Evolutionary conservation across 2,329 filamentous ascomycete genomes (phyloP), one percentile per base, ranked within the genome.

Genomic region (Scedosporium dehoogii): DNA sequence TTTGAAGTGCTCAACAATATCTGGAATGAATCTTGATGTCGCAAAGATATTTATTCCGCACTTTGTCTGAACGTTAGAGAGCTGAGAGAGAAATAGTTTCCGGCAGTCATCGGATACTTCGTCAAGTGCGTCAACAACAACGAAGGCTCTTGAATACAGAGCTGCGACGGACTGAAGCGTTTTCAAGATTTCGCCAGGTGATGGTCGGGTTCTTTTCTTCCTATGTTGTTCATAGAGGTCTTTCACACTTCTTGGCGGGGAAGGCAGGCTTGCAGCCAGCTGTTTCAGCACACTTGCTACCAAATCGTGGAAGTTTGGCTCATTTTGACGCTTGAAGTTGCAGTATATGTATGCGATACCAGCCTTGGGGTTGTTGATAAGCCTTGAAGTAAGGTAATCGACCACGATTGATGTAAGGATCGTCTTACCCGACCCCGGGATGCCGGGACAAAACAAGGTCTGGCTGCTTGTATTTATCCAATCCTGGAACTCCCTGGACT

Each of bases 401-500:
- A 68, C n/a, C 0, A 70, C 61, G 3, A 68, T 64, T 0, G 69
- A 66, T 0, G 65, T 63, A 21, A 69, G 42, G 1, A 70, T 63
- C 0, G 68, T 69, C 46, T 82, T 82, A 3, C 79, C 78, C 0
- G 61, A 60, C 2, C 65, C 66, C 0, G 66, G 65, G 16, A 67
- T 66, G 25, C 25, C 25, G 25, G 25, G 25, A 27, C 25, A 27
- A 27, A 27, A 27, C 25, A 27, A 27, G 5, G 68, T 74, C 23
- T 69, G 60, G 2, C 65, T 67, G 1, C 62, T 42, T 0, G 59
- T 48, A 1, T 62, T 44, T 0, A 70, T 0, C 75, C 73, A 78
- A 1, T 42, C 29, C n/a, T 63, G 44, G 63, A 70, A 77, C 23
- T 73, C 67, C 0, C 7, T 6, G 0, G 74, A 75, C 1, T 74